Evolutionary conservation across 805 yeast species (phyloP), one percentile per base, ranked within the genome.

Genomic region (Nakazawaea wyomingensis): DNA sequence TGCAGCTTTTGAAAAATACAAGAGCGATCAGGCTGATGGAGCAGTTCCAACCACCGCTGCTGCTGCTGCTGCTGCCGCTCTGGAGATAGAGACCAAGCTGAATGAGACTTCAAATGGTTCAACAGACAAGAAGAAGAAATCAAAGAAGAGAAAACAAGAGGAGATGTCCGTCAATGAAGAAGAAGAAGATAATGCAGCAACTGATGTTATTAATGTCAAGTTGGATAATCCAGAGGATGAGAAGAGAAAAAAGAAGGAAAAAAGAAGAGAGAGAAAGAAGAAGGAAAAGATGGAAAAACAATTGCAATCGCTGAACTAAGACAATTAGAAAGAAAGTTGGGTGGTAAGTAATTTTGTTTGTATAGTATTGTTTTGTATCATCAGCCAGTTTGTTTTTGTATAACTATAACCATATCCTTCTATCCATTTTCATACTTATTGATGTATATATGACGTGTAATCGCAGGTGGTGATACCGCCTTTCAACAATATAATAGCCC

Each of bases 211-310:
- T 13, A 13, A 8, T 29, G 32, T 29, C 16, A n/a, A 29, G 16
- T 7, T 10, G 8, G 32, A 29, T 11, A 29, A 29, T 10, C 13
- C 32, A 2, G 32, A 29, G 32, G 13, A 14, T 29, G 32, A 29
- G 16, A 11, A 14, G n/a, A 29, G 13, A 14, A 29, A 29, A n/a
- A n/a, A n/a, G 32, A n/a, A 29, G 32, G 13, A 29, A 64, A 50
- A 66, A 69, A 54, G 66, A 57, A 68, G 69, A 69, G 54, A 66
- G 57, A 68, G 69, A 63, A 66, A 70, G 60, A 68, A 71, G 66
- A 69, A 74, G 69, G 71, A 68, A 69, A 76, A 73, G 60, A 70
- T 71, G 57, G 67, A 59, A 38, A 62, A 62, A 57, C 14, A 19
- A 32, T n/a, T n/a, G n/a, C n/a, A n/a, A n/a, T n/a, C n/a, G n/a